phyloP scores from a whole-genome alignment of 2,329 filamentous ascomycete genomes.

The Capronia coronata region DNA sequence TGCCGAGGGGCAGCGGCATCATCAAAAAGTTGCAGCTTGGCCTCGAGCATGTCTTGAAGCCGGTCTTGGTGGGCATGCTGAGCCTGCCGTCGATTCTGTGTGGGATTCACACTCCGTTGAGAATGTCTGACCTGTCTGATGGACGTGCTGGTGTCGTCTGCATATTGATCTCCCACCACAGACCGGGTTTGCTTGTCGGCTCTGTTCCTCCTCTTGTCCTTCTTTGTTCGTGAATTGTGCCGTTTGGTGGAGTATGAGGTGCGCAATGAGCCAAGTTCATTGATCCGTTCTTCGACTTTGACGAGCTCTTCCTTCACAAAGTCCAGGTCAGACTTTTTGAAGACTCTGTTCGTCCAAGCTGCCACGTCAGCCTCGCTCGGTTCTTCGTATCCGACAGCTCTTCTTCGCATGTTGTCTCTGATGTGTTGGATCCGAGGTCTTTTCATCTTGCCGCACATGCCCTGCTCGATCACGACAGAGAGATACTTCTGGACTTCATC shows the following conservation, averaged over 20 bases:
- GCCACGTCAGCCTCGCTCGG: constrained; percentile 4
- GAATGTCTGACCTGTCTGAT: background rate
- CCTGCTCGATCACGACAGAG: constrained; percentile 13
- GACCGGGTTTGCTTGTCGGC: constrained; percentile 11
- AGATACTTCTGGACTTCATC: constrained; percentile 17
- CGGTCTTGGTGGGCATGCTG: constrained; percentile 9
- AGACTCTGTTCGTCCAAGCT: constrained; percentile 3
- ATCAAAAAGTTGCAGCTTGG: constrained; percentile 11
- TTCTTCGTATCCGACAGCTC: background rate
- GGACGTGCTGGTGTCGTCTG: background rate
- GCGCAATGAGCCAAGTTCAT: constrained; percentile 7
- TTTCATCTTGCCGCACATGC: constrained; percentile 10
- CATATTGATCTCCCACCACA: background rate
- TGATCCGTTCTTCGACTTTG: constrained; percentile 6
- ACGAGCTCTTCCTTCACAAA: constrained; percentile 6
- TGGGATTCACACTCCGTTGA: background rate
- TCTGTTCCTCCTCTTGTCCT: background rate
- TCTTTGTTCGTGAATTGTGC: background rate
- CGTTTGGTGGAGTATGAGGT: background rate
- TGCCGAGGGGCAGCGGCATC: background rate
- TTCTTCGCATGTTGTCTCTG: constrained; percentile 19
- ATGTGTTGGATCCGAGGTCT: constrained; percentile 20
- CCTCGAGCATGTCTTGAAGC: constrained; percentile 2
- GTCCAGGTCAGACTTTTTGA: constrained; percentile 2
- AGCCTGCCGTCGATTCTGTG: constrained; percentile 9